phyloP scores from a whole-genome alignment of 2,329 filamentous ascomycete genomes.

The Hypoxylon sp. region DNA sequence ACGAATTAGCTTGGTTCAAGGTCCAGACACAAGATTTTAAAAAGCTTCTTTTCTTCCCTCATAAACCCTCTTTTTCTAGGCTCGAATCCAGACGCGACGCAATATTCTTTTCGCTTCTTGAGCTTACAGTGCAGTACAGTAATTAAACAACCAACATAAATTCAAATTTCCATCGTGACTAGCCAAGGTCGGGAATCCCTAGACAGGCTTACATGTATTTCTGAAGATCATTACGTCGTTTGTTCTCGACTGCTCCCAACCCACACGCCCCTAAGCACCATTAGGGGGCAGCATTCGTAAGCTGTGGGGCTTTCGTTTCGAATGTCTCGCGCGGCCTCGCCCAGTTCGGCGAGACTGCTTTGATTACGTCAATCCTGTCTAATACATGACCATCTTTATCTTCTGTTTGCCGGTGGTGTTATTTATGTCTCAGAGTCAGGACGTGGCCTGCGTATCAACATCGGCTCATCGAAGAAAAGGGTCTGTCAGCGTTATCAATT shows the following conservation, averaged over 20 bases:
- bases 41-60: conserved; percentile 24
- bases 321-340: conserved; percentile 32
- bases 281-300: conserved; percentile 44
- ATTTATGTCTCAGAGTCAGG: conserved; percentile 37
- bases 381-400: conserved; percentile 10
- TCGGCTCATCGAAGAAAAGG: conserved; percentile 1
- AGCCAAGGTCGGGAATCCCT: conserved; percentile 34
- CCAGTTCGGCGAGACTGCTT: conserved; percentile 35
- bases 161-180: conserved; percentile 30
- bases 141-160: not conserved
- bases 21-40: conserved; percentile 30
- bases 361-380: conserved; percentile 40
- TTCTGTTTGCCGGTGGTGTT: conserved; percentile 23
- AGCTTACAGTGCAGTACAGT: conserved; percentile 3
- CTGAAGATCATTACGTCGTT: conserved; percentile 44
- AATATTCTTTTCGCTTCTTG: conserved; percentile 3
- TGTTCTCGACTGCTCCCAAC: conserved; percentile 31
- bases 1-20: conserved; percentile 26
- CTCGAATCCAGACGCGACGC: conserved; percentile 23
- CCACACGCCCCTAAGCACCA: conserved; percentile 19
- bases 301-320: conserved; percentile 44
- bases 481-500: conserved; percentile 22
- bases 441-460: conserved; percentile 12
- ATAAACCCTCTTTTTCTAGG: conserved; percentile 17
- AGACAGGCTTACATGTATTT: conserved; percentile 28